Evolutionary conservation across 2,329 filamentous ascomycete species (phyloP).

Genomic region (Neoscytalidium dimidiatum): DNA sequence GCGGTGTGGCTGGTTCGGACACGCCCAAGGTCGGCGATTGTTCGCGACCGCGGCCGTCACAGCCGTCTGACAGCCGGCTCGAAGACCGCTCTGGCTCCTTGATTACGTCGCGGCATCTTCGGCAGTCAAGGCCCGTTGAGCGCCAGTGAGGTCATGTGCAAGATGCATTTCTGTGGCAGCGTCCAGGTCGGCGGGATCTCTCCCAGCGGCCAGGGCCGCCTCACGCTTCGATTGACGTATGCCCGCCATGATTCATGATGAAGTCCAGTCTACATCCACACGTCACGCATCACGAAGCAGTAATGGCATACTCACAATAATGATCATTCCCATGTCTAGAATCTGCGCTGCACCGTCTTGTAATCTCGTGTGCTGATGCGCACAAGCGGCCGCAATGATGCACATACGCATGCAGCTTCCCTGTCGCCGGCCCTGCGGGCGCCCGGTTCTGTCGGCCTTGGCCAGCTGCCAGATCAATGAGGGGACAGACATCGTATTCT

Average conservation of each 20-base stretch:
- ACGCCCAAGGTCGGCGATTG: background rate
- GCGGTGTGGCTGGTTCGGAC: slow-evolving; percentile 7
- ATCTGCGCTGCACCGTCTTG: background rate
- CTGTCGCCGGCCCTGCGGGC: slow-evolving; percentile 12
- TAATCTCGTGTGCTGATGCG: background rate
- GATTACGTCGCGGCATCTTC: slow-evolving; percentile 4
- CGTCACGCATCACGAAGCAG: background rate
- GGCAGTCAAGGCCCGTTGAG: background rate
- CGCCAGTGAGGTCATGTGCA: slow-evolving; percentile 10
- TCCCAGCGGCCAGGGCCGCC: background rate
- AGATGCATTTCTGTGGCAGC: background rate
- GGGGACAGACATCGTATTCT: slow-evolving; percentile 13
- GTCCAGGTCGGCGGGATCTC: background rate
- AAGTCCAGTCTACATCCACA: background rate
- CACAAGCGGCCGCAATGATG: slow-evolving; percentile 4
- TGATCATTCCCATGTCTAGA: background rate
- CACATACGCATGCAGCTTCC: slow-evolving; percentile 15
- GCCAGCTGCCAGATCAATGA: slow-evolving; percentile 7
- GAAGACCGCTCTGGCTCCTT: background rate
- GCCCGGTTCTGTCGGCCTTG: slow-evolving; percentile 14
- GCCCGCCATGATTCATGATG: background rate
- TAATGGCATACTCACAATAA: background rate
- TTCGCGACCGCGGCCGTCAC: background rate
- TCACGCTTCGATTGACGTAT: slow-evolving; percentile 1
- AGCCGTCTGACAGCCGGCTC: background rate